phyloP scores from a whole-genome alignment of 768 basidiomycete species.

The Mycena haematopus region DNA sequence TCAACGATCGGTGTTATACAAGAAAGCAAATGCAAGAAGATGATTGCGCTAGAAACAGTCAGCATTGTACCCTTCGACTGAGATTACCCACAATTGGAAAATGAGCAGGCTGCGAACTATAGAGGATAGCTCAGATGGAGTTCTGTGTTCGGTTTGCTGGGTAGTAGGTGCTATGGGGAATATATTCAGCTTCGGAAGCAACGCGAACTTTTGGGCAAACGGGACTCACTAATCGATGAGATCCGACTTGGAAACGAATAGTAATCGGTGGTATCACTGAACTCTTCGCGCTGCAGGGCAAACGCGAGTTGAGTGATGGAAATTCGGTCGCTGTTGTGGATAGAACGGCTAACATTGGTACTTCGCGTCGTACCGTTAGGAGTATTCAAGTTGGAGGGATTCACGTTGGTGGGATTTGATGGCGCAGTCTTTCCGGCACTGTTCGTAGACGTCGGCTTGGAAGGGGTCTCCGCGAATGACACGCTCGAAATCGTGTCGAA shows the following conservation, averaged over 20 bases:
- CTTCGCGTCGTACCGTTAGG: conserved; percentile 4
- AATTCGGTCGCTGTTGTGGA: conserved; percentile 27
- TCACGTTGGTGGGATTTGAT: conserved; percentile 6
- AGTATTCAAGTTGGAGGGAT: too few relatives aligned
- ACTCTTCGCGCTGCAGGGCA: conserved; percentile 1
- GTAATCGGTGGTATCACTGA: conserved; percentile 1
- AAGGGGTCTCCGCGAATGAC: conserved; percentile 17
- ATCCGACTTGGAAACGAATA: neutral
- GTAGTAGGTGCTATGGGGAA: neutral
- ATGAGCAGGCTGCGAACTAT: conserved; percentile 21
- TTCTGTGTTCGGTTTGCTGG: neutral
- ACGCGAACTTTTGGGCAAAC: neutral
- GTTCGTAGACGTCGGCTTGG: neutral
- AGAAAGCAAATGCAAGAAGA: conserved; percentile 17
- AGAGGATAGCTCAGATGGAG: conserved; percentile 15
- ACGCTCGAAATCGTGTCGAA: conserved; percentile 29
- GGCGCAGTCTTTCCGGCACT: conserved; percentile 12
- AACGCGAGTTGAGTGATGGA: conserved; percentile 25
- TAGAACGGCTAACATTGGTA: conserved; percentile 8
- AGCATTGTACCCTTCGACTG: too few relatives aligned
- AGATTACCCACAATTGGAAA: conserved; percentile 22
- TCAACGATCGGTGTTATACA: conserved; percentile 25
- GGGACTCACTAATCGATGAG: neutral
- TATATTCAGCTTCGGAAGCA: neutral
- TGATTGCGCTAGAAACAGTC: conserved; percentile 13